Base-by-base conservation (phyloP, 495 filamentous ascomycete species). In the Cairneyella variabilis region DNA sequence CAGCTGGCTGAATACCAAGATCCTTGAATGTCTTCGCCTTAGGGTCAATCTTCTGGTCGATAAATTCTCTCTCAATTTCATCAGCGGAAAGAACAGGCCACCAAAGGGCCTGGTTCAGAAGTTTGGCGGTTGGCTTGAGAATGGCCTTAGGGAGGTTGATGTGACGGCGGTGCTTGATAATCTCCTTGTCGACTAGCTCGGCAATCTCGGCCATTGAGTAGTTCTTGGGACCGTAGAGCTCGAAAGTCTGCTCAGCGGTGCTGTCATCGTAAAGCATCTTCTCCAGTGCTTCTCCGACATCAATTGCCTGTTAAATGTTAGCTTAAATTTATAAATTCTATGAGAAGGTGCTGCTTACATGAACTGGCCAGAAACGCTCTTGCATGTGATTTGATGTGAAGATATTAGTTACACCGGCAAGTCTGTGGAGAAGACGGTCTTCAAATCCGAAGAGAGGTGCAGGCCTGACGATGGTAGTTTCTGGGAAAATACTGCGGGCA, bases 401-500 rank as follows among this genome's bases (percentile, higher is more conserved):
- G 40, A 95, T 53, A 67, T 95, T 96, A 51, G 76, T 78, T 21
- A 82, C 72, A 43, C 83, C 75, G 42, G 92, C 93, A 42, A 97
- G 83, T 65, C 77, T 88, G 70, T 92, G 83, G 27, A 99, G 84
- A 32, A 99, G 83, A 57, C 83, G 83, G 70, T 99, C 93, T 67
- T 99, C 93, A 68, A 86, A 91, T 36, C 93, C 93, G 67, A 91
- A 99, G 71, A 96, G 80, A 12, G 93, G 93, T 9, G 91, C 86
- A 34, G 93, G 93, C 43, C 93, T 84, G 60, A 99, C 93, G 64
- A 99, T 95, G 45, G 95, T 99, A 17, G 93, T 96, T 71, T 99
- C 93, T 11, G 93, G 95, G 76, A 91, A 99, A 69, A 99, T 96
- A 53, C 77, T 80, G 53, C 92, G 85, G 36, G 80, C 92, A 17